These are phyloP conservation scores for Aspergillus udagawae DNA, from an alignment of 2,329 filamentous ascomycete species.

Conservation along the genomic window DNA sequence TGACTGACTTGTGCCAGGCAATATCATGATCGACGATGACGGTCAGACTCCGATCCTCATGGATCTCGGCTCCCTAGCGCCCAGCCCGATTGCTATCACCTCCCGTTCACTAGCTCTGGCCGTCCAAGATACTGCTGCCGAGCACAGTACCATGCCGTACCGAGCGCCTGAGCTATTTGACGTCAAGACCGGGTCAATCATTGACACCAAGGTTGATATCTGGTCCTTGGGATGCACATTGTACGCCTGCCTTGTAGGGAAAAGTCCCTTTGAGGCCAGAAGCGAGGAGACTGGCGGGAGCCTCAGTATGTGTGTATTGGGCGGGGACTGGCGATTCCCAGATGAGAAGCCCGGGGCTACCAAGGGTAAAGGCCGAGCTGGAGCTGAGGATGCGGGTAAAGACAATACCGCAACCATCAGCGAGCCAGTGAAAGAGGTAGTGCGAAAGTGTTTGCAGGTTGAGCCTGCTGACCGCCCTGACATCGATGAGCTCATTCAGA, in stretches of 20 bases:
- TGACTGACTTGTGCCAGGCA: slow-evolving; percentile 49
- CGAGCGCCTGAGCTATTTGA: slow-evolving; percentile 97
- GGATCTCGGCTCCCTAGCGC: slow-evolving; percentile 90
- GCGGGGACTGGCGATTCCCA: slow-evolving; percentile 94
- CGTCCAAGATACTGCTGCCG: slow-evolving; percentile 89
- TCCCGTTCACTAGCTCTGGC: slow-evolving; percentile 85
- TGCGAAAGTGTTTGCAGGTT: slow-evolving; percentile 78
- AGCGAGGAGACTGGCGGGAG: slow-evolving; percentile 95
- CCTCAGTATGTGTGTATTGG: slow-evolving; percentile 84
- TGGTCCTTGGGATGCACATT: slow-evolving; percentile 98
- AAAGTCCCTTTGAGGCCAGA: slow-evolving; percentile 93
- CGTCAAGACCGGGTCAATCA: slow-evolving; percentile 84
- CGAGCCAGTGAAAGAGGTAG: slow-evolving; percentile 79
- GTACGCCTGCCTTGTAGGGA: slow-evolving; percentile 93
- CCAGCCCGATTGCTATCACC: slow-evolving; percentile 82
- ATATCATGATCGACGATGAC: slow-evolving; percentile 97
- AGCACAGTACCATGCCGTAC: slow-evolving; percentile 98
- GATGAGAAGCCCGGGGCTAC: slow-evolving; percentile 68
- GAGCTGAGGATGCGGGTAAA: slow-evolving; percentile 19
- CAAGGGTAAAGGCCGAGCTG: slow-evolving; percentile 53
- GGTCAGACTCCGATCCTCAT: slow-evolving; percentile 88
- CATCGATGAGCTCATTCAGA: slow-evolving; percentile 73
- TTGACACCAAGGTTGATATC: slow-evolving; percentile 96
- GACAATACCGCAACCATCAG: slow-evolving; percentile 60
- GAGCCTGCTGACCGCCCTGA: slow-evolving; percentile 86